Percentiles rank a stretch among this genome's conserved stretches.
These are phyloP conservation scores for Phytophthora kernoviae DNA, from an alignment of 352 stramenopile genomes.

Conservation along the genomic window DNA sequence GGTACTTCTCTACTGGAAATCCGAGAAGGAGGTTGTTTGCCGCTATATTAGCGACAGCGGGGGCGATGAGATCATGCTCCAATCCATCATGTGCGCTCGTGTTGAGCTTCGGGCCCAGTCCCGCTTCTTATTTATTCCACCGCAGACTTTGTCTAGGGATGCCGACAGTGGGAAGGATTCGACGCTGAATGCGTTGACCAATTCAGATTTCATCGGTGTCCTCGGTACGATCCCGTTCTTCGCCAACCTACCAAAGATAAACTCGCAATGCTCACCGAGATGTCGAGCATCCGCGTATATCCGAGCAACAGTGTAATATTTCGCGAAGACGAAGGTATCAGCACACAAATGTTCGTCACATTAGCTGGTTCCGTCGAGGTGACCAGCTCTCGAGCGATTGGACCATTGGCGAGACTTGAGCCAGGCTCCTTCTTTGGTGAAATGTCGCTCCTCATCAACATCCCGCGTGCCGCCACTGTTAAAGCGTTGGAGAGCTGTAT, in stretches of 20 bases:
- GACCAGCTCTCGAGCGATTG: slow-evolving; percentile 51
- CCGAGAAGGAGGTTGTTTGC: slow-evolving; percentile 61
- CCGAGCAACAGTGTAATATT: slow-evolving; percentile 73
- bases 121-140: slow-evolving; percentile 39
- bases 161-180: slow-evolving; percentile 18
- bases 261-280: slow-evolving; percentile 63
- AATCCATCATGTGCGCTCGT: slow-evolving; percentile 54
- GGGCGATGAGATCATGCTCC: slow-evolving; percentile 70
- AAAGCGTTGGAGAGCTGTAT: slow-evolving; percentile 73
- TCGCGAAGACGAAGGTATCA: slow-evolving; percentile 76
- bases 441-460: slow-evolving; percentile 84
- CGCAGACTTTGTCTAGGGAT: slow-evolving; percentile 8
- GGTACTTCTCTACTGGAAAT: slow-evolving; percentile 69
- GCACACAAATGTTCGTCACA: slow-evolving; percentile 82
- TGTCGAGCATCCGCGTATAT: slow-evolving; percentile 81
- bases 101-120: slow-evolving; percentile 50
- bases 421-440: slow-evolving; percentile 82
- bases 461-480: slow-evolving; percentile 73
- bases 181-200: slow-evolving; percentile 68
- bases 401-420: slow-evolving; percentile 61
- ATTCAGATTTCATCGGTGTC: slow-evolving; percentile 66
- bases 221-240: slow-evolving; percentile 79
- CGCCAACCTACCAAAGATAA: slow-evolving; percentile 60
- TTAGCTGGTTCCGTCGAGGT: slow-evolving; percentile 68
- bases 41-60: slow-evolving; percentile 61